Base-by-base conservation (phyloP, 495 filamentous ascomycete genomes). In the Aspergillus avenaceus region DNA sequence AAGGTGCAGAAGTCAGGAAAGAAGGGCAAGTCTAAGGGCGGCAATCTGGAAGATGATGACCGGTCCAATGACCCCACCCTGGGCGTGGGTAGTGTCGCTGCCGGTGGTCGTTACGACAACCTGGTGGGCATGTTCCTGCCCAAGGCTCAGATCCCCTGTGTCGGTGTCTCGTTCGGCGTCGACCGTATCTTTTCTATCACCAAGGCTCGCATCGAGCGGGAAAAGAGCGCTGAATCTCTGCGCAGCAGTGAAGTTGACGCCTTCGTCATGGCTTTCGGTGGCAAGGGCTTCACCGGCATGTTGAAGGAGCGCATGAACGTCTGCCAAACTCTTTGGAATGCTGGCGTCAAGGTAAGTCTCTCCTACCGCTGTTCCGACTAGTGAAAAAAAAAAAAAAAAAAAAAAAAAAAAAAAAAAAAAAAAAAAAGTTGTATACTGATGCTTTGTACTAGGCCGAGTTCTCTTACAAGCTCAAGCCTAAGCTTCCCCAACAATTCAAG, bases 131-230 rank as follows among this genome's bases (percentile, higher is more conserved):
- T 96, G 89, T 97, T 95, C 76, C 75, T 72, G 36, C 84, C 84
- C 52, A 95, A 93, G 72, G 74, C 75, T 1, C 84, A 90, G 60
- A 88, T 96, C 29, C 92, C 92, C 22, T 96, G 92, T 62, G 89
- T 96, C 6, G 91, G 92, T 52, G 87, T 97, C 54, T 95, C 90
- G 9, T 96, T 97, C 65, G 92, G 92, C 45, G 87, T 96, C 16
- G 92, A 97, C 69, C 85, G 91, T 44, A 97, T 97, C 58, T 96
- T 95, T 71, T 88, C 86, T 41, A 88, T 97, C 67, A 89, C 82
- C 28, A 89, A 91, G 69, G 84, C 87, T 8, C 79, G 83, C n/a
- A 77, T 85, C 64, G 81, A 79, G 55, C 75, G 77, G 42, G 79
- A 86, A 55, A 76, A 81, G 55, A 64, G 47, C 21, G 54, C 66